Evolutionary conservation across 2,329 filamentous ascomycete species (phyloP), one percentile per base, ranked within the genome.

Genomic region (Trichophyton equinum): DNA sequence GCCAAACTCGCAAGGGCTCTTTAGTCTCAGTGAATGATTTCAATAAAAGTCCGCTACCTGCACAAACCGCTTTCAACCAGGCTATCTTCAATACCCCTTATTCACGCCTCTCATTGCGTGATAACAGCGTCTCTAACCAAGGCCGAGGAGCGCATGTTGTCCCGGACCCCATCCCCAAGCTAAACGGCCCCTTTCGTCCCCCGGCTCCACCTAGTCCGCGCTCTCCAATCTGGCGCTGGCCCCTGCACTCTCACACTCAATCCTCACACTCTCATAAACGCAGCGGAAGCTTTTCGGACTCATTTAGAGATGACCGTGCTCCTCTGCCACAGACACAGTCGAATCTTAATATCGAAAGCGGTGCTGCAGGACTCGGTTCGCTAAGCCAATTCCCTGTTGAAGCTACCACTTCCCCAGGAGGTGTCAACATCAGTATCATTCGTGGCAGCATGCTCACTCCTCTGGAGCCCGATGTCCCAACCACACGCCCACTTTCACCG

Each of bases 261-360:
- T 33, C 51, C 18, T 55, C 51, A 11, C 71, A 77, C 46, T 73
- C 75, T 8, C 80, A 96, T 73, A 91, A 90, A 72, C 85, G 91
- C 22, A 95, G 89, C 69, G 90, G 86, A 57, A 96, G 91, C 71
- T 86, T 94, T 67, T 89, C 88, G 0, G 89, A 96, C 74, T 92
- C 91, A 0, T 73, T 92, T 58, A 80, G 90, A 66, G 88, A 94
- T 68, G 73, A 85, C 76, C 74, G 82, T 60, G 74, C 79, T 9
- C 80, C 81, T 1, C 68, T 82, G 7, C 78, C 79, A 3, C 73
- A 76, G 33, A 71, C 79, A 3, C 73, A 76, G 36, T 72, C 77
- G 42, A 77, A 79, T 62, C 68, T 73, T 42, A 72, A 79, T 36
- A 70, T 72, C 58, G 65, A 70, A 57, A 70, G 75, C 22, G 71